These are phyloP conservation scores for Candida nitratophila DNA, from an alignment of 805 yeast genomes.

Conservation along the genomic window DNA sequence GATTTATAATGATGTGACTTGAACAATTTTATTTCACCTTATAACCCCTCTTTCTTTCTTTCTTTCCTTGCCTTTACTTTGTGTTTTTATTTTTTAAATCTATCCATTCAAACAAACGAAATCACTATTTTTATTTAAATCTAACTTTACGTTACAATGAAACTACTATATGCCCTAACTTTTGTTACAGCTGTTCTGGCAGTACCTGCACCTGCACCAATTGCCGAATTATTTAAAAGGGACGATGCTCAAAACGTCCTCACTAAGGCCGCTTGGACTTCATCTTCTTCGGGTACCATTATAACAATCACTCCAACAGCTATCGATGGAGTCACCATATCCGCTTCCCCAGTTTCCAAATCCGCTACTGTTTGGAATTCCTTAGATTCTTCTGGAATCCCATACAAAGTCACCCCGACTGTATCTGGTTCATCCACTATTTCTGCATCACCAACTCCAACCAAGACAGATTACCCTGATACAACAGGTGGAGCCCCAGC, in stretches of 20 bases:
- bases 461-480: conserved; percentile 25
- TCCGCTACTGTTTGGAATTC: conserved; percentile 37
- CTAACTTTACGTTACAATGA: no score
- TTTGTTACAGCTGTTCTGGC: not conserved
- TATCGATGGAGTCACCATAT: conserved; percentile 45
- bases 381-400: conserved; percentile 37
- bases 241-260: conserved; percentile 17
- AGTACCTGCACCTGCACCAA: not conserved
- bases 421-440: conserved; percentile 26
- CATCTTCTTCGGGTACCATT: conserved; percentile 22
- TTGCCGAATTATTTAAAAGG: conserved; percentile 3
- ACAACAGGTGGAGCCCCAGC: conserved; percentile 35
- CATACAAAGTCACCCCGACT: conserved; percentile 34
- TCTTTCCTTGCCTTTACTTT: no score
- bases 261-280: conserved; percentile 26
- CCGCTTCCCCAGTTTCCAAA: conserved; percentile 30
- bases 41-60: no score
- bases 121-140: no score
- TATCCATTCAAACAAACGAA: no score
- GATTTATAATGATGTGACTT: no score
- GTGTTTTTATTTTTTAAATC: no score
- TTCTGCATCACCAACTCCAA: conserved; percentile 37
- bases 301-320: conserved; percentile 31
- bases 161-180: not conserved
- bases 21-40: no score